phyloP scores from a whole-genome alignment of 2,329 filamentous ascomycete genomes.

The Penicillium sp. region DNA sequence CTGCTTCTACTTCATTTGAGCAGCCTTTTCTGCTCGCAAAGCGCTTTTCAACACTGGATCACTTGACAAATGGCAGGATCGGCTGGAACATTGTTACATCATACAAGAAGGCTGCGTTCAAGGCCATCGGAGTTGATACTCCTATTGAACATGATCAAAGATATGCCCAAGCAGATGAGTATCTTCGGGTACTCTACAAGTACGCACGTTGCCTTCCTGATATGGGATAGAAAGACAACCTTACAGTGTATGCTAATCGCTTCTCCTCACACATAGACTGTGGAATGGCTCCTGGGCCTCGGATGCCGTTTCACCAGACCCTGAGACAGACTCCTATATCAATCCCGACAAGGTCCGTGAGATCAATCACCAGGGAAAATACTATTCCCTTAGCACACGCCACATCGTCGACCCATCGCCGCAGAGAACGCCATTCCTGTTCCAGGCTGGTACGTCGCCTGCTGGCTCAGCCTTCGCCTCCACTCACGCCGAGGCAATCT shows the following conservation, averaged over 20 bases:
- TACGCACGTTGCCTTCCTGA: constrained; percentile 22
- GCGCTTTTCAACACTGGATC: constrained; percentile 63
- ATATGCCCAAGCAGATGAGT: constrained; percentile 64
- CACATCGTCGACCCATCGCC: constrained; percentile 59
- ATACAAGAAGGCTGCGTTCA: constrained; percentile 64
- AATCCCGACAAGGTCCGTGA: constrained; percentile 61
- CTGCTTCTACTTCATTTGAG: constrained; percentile 64
- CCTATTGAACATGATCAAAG: constrained; percentile 63
- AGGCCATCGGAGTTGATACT: constrained; percentile 61
- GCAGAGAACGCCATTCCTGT: constrained; percentile 59
- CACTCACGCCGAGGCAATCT: constrained; percentile 62
- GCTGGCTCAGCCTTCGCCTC: constrained; percentile 60
- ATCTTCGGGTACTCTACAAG: constrained; percentile 64
- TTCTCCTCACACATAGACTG: constrained; percentile 37
- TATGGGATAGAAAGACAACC: not conserved
- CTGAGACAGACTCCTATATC: constrained; percentile 57
- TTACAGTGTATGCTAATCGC: not conserved
- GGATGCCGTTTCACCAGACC: constrained; percentile 58
- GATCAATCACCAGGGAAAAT: constrained; percentile 63
- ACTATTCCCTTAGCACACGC: constrained; percentile 48
- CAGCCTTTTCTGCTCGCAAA: constrained; percentile 64
- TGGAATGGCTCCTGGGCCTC: constrained; percentile 61
- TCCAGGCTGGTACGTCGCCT: constrained; percentile 61
- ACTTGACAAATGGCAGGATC: constrained; percentile 62
- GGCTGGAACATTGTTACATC: constrained; percentile 69